Base-by-base conservation (phyloP, 164 flowering plant species). In the Akebia trifoliata region DNA sequence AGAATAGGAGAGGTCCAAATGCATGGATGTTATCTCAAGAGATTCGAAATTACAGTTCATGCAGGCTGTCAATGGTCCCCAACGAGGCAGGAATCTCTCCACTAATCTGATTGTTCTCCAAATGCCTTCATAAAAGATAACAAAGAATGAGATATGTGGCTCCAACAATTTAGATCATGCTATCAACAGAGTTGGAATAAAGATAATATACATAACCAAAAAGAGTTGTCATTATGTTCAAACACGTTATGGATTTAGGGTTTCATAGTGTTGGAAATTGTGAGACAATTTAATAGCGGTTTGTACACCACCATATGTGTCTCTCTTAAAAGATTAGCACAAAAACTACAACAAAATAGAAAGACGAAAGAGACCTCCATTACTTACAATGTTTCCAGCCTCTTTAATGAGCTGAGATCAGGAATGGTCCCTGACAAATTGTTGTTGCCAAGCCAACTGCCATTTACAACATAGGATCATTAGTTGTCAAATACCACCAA, bases 401-500 rank as follows among this genome's bases (percentile, higher is more conserved):
- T 40, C 80, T 57, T 81, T 57, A 93, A 65, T 36, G 78, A 38
- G 54, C 83, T 71, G 56, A 93, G 79, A 74, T 81, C 82, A 15
- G 97, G 97, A 65, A 93, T 81, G 36, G 64, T n/a, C 56, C 99
- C 99, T 6, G 82, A 71, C 46, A 93, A 73, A 45, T 62, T 76
- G 61, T 90, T 90, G 68, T 81, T 77, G 12, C 84, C 95, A 30
- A 90, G 92, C 78, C 64, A 72, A 59, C 97, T 90, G 85, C 37
- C 48, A 70, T 53, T 28, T 21, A 45, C 6, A 62, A 37, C 49
- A 78, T 12, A 26, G 63, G 18, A 51, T 36, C n/a, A 30, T 68
- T 39, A 60, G 36, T 45, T 8, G 10, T 37, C n/a, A n/a, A 30
- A 21, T 17, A 40, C 11, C 26, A 53, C n/a, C 9, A 9, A 15